These are phyloP conservation scores for Eimeria acervulina DNA, from an alignment of 169 alveolate genomes.

Conservation along the genomic window DNA sequence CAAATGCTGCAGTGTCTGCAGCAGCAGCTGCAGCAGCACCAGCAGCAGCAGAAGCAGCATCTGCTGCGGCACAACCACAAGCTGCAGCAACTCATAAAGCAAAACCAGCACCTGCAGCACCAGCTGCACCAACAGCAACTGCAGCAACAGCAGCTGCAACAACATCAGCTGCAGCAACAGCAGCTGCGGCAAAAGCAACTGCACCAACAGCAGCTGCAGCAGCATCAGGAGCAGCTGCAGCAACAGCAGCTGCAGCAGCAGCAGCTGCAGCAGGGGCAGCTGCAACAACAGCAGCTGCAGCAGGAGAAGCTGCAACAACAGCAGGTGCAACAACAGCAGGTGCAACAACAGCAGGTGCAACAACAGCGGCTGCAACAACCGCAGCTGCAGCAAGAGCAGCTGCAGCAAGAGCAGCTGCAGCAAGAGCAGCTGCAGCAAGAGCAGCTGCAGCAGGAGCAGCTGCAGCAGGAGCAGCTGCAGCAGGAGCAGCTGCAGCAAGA, in stretches of 20 bases:
- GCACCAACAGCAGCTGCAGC: background rate
- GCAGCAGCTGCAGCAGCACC: background rate
- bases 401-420: background rate
- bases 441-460: constrained; percentile 16
- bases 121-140: background rate
- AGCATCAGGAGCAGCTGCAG: background rate
- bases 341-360: constrained; percentile 38
- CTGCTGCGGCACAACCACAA: background rate
- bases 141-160: too few species aligned
- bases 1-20: background rate
- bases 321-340: constrained; percentile 38
- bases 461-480: constrained; percentile 36
- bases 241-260: constrained; percentile 9
- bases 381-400: background rate
- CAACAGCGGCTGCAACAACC: background rate
- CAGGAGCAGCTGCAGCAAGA: constrained; percentile 30
- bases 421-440: background rate
- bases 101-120: background rate
- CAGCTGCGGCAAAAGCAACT: constrained; percentile 12
- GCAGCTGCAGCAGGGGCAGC: background rate
- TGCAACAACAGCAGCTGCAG: constrained; percentile 6
- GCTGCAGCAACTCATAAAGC: constrained; percentile 12
- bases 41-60: background rate
- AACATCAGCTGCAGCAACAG: background rate
- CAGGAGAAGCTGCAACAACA: constrained; percentile 14